These are phyloP conservation scores for Melanogaster broomeanus DNA, from an alignment of 768 basidiomycete genomes.

Conservation along the genomic window DNA sequence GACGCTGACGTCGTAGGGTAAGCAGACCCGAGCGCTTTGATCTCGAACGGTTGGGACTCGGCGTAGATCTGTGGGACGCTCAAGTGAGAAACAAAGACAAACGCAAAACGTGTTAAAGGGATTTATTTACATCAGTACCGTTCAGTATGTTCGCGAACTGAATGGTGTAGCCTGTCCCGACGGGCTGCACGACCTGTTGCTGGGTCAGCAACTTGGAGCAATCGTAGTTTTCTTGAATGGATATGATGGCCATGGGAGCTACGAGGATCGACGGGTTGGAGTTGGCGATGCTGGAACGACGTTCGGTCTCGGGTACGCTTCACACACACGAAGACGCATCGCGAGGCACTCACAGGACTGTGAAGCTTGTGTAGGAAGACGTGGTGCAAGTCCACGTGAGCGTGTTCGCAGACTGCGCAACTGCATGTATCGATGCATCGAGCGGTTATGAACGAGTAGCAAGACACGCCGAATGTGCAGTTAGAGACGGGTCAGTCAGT, in stretches of 20 bases:
- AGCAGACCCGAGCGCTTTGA: slow-evolving; percentile 54
- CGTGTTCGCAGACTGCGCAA: slow-evolving; percentile 57
- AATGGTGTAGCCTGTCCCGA: slow-evolving; percentile 50
- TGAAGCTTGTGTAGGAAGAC: slow-evolving; percentile 43
- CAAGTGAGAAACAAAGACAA: not conserved
- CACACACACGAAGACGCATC: slow-evolving; percentile 3
- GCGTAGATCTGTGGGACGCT: slow-evolving; percentile 52
- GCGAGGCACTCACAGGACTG: slow-evolving; percentile 48
- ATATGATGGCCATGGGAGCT: slow-evolving; percentile 42
- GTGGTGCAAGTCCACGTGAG: slow-evolving; percentile 58
- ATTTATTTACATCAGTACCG: slow-evolving; percentile 48
- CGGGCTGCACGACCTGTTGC: slow-evolving; percentile 44
- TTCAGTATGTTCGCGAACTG: slow-evolving; percentile 52
- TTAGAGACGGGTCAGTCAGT: not conserved
- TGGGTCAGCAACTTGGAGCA: slow-evolving; percentile 56
- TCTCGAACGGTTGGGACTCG: slow-evolving; percentile 54
- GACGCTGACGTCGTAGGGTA: slow-evolving; percentile 46
- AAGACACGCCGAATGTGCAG: not conserved
- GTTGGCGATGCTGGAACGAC: slow-evolving; percentile 44
- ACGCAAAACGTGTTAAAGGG: not conserved
- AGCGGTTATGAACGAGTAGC: too few species aligned
- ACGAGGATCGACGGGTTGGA: slow-evolving; percentile 39
- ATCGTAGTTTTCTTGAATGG: slow-evolving; percentile 54
- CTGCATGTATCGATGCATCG: slow-evolving; percentile 38
- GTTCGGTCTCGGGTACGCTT: slow-evolving; percentile 10